Evolutionary conservation across 805 yeast genomes (phyloP).

Genomic region (Candida vaughaniae): DNA sequence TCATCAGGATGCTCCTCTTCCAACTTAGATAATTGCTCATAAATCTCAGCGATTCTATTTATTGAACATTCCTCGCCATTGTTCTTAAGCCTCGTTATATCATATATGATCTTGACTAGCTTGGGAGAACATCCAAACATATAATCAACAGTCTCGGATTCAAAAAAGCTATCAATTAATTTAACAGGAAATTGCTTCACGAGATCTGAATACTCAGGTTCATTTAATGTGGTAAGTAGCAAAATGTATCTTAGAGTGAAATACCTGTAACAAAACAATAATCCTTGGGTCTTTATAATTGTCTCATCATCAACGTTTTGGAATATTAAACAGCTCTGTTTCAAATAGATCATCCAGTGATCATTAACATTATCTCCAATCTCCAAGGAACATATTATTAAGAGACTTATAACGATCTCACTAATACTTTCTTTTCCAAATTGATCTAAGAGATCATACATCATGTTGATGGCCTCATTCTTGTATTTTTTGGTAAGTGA

Average conservation of each 20-base stretch:
- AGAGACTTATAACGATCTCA: conserved; percentile 24
- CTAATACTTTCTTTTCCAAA: conserved; percentile 19
- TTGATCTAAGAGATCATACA: conserved; percentile 24
- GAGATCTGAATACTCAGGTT: conserved; percentile 14
- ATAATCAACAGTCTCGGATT: conserved; percentile 23
- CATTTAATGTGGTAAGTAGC: conserved; percentile 21
- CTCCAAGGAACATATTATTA: conserved; percentile 28
- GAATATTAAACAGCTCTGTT: conserved; percentile 27
- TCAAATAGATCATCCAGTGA: conserved; percentile 27
- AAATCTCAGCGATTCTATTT: not conserved
- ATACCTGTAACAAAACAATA: conserved; percentile 28
- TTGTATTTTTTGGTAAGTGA: conserved; percentile 18
- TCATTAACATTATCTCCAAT: conserved; percentile 24
- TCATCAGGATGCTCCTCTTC: conserved; percentile 3
- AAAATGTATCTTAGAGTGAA: conserved; percentile 28
- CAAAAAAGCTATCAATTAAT: conserved; percentile 20
- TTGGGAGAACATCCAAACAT: conserved; percentile 34
- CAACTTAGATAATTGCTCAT: not conserved
- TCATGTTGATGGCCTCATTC: conserved; percentile 24
- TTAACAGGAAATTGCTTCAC: conserved; percentile 21
- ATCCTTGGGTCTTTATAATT: conserved; percentile 19
- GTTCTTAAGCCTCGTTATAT: conserved; percentile 18
- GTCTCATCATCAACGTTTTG: conserved; percentile 16
- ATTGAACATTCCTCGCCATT: conserved; percentile 2
- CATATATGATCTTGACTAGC: conserved; percentile 20